Evolutionary conservation across 1,284 basidiomycete genomes (phyloP), one percentile per base, ranked within the genome.

Genomic region (Schizophyllum amplum): DNA sequence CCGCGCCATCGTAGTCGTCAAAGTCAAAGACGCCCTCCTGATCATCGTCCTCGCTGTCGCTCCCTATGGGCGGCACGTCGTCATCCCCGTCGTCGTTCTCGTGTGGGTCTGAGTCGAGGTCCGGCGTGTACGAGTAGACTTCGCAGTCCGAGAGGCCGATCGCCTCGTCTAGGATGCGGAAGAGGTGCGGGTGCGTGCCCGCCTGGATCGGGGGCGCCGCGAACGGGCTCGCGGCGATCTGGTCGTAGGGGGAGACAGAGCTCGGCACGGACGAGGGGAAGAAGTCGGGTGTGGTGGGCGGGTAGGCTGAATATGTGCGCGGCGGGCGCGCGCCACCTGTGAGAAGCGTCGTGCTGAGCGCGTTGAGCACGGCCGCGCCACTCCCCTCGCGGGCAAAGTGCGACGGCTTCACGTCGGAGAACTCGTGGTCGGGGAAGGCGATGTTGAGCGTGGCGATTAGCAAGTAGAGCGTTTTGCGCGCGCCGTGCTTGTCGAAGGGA

Each of bases 361-460:
- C 81, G 64, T 89, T 87, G 57, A 94, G 82, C 33, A 94, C 88
- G 65, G 75, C 79, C 1, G 87, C 85, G 47, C 87, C 87, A 55
- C 77, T 86, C 71, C 90, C 83, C 67, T 94, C 89, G 62, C 83
- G 88, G 71, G 83, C 87, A 71, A 99, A 99, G 65, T 97, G 92
- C 26, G 88, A 87, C 0, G 94, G 92, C 33, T 90, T 85, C 55
- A 98, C 91, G 66, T 92, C 87, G 22, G 91, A 92, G 74, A 99
- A 99, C 69, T 98, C 95, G 73, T 98, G 86, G 78, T 98, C 96
- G 0, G 95, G 95, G 69, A 97, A 99, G 2, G 96, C 95, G 65
- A 93, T 85, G 74, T 99, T 99, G 66, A 99, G 87, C 3, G 94
- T 95, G 15, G 94, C 90, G 65, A 99, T 98, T 68, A 99, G 88